Base-by-base conservation (phyloP, 768 basidiomycete species). In the Macrolepiota dolichaula region DNA sequence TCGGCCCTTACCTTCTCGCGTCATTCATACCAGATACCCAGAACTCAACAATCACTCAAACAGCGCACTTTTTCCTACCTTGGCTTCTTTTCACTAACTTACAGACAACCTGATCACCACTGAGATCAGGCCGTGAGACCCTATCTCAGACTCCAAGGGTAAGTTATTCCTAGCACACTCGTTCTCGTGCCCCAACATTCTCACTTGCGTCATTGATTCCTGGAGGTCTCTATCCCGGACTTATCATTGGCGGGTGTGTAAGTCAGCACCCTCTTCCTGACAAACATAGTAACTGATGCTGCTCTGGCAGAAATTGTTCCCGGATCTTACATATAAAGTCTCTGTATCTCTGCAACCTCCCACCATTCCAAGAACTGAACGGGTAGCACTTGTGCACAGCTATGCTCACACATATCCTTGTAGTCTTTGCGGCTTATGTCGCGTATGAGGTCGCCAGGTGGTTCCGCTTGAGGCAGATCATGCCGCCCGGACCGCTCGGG, bases 401-500 rank as follows among this genome's bases (percentile, higher is more conserved):
- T 24, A 49, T 49, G 47, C 19, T 49, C 12, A 49, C 25, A 10
- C 47, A 22, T 9, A 35, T 60, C 15, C 24, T 57, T 6, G 35
- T 40, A 13, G 19, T 60, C 11, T 17, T 37, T n/a, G 55, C 64
- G 13, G 69, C 67, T 19, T 67, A 64, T 46, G 42, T 69, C 3
- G 19, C 72, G 2, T 70, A 67, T 51, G 66, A 63, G 15, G 32
- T 68, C 10, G 50, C 73, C 38, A 68, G 68, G 60, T 75, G 76
- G 74, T 56, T 68, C 49, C 66, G 64, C 35, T 64, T 71, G n/a
- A 69, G 76, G 6, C 68, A 64, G 56, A 50, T 65, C 15, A 78
- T 80, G 77, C 81, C 81, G 25, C 80, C 81, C 0, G 81, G 80
- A 2, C 81, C 81, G 44, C 65, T 72, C 1, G 78, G 78, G 32